Percentiles rank a stretch among this genome's conserved stretches.
Evolutionary conservation across 768 basidiomycete species (phyloP).

Genomic region (Lactifluus volemus): DNA sequence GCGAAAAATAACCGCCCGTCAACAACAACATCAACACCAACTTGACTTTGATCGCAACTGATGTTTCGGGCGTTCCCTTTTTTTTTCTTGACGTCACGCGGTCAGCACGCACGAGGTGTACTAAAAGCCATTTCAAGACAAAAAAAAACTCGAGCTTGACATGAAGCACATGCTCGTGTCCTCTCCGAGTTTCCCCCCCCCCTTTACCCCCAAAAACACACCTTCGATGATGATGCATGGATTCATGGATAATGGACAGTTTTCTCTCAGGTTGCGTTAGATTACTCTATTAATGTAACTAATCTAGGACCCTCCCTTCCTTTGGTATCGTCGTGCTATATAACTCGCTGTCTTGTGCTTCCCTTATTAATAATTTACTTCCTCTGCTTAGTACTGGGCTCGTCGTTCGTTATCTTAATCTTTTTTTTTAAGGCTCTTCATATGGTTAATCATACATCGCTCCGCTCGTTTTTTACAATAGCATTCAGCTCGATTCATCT

Average conservation of each 20-base stretch:
- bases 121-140: not conserved
- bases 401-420: not conserved
- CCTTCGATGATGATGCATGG: not conserved
- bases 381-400: not conserved
- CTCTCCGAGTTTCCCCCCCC: not conserved
- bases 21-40: not conserved
- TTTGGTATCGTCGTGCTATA: not conserved
- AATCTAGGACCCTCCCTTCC: not conserved
- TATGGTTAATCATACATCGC: not conserved
- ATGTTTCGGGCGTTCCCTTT: no score
- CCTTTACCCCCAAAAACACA: not conserved
- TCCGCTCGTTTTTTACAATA: not conserved
- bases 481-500: not conserved
- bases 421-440: not conserved
- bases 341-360: not conserved
- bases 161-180: no score
- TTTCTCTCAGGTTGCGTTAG: not conserved
- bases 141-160: not conserved
- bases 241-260: no score
- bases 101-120: no score
- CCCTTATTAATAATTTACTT: not conserved
- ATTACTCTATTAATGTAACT: not conserved
- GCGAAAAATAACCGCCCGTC: conserved; percentile 27
- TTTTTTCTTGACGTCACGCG: no score
- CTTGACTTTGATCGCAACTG: no score